Evolutionary conservation across 108 stramenopile genomes (phyloP).

Genomic region (Mediolabrus comicus): DNA sequence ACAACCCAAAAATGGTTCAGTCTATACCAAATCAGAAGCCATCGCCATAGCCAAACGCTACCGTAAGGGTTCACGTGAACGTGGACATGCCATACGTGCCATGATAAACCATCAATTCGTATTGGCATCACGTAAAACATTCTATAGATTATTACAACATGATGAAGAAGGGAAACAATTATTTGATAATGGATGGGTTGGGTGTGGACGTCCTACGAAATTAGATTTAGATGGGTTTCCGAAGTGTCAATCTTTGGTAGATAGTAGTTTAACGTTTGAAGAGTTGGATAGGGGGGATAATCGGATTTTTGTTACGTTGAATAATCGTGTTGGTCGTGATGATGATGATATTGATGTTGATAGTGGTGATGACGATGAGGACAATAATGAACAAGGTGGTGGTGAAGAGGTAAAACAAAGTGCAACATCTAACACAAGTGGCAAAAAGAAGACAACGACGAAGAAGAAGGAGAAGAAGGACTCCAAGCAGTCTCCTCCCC

Average conservation of each 20-base stretch:
- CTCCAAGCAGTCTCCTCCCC: not conserved
- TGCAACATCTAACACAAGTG: not conserved
- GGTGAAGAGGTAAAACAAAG: too few relatives aligned
- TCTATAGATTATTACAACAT: not conserved
- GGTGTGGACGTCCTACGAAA: not conserved
- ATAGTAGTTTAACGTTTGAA: not conserved
- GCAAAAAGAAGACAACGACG: too few relatives aligned
- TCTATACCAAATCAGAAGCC: slow-evolving; percentile 17
- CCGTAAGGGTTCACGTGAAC: not conserved
- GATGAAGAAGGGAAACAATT: not conserved
- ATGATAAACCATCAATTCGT: not conserved
- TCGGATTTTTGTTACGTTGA: not conserved
- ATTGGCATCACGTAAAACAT: not conserved
- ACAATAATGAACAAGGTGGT: too few relatives aligned
- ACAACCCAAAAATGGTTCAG: not conserved
- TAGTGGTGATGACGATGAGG: not conserved
- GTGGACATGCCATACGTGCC: slow-evolving; percentile 5
- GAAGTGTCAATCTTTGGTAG: not conserved
- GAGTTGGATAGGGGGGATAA: not conserved
- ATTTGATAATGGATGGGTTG: not conserved
- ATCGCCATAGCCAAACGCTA: not conserved
- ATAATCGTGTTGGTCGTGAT: not conserved
- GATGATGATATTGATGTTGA: not conserved
- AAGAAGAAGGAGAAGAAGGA: not conserved
- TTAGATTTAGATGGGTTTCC: not conserved